phyloP scores from a whole-genome alignment of 331 rosid genomes.

The Pyrus hybrid region DNA sequence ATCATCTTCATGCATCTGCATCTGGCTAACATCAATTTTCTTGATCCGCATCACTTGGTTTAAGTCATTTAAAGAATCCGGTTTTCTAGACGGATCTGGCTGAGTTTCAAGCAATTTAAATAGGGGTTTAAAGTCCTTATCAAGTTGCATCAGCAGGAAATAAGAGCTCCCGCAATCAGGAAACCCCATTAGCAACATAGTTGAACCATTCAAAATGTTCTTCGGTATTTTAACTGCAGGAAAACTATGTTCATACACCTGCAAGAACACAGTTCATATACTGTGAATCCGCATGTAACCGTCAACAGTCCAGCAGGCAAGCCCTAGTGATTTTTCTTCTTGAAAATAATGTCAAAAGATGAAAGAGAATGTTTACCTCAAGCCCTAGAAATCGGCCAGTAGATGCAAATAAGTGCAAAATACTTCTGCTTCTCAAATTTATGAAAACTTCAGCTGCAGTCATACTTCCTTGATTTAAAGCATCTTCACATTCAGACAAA shows the following conservation, averaged over 20 bases:
- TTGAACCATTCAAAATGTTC: constrained; percentile 54
- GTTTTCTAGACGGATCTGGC: constrained; percentile 55
- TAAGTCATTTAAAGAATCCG: constrained; percentile 42
- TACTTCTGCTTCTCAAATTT: constrained; percentile 82
- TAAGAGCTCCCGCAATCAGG: constrained; percentile 90
- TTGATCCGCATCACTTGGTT: constrained; percentile 56
- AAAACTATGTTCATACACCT: constrained; percentile 79
- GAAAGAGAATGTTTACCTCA: constrained; percentile 46
- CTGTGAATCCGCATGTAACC: not conserved
- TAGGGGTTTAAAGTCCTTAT: constrained; percentile 81
- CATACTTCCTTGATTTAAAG: constrained; percentile 85
- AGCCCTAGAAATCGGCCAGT: constrained; percentile 86
- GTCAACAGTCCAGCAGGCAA: constrained; percentile 5
- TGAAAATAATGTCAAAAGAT: not conserved
- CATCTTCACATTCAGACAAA: constrained; percentile 82
- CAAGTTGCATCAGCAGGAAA: constrained; percentile 80
- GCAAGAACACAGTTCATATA: constrained; percentile 19
- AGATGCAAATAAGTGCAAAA: constrained; percentile 88
- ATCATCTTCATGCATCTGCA: constrained; percentile 89
- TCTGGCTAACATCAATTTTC: constrained; percentile 69
- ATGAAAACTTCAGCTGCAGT: constrained; percentile 78
- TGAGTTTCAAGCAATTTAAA: constrained; percentile 84
- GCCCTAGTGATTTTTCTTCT: not conserved
- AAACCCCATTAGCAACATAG: constrained; percentile 79
- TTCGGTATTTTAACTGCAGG: constrained; percentile 72